Evolutionary conservation across 1,139 yeast genomes (phyloP).

Genomic region (Hansenula lynferdii): DNA sequence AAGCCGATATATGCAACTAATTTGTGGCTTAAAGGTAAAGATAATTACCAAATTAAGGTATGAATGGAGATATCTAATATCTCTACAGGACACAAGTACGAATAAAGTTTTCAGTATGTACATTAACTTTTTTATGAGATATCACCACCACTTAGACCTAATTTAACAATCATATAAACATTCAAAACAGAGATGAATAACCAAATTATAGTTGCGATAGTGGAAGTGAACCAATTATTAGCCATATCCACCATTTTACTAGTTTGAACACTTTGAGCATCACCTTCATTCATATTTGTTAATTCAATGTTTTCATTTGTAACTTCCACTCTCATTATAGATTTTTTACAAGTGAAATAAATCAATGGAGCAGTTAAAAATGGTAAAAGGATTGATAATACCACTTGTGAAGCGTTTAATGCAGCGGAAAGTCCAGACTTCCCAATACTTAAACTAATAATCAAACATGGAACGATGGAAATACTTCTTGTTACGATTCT

Average conservation of each 20-base stretch:
- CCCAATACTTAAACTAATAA: slow-evolving; percentile 59
- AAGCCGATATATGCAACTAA: neutral
- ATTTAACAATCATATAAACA: slow-evolving; percentile 63
- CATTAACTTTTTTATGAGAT: neutral
- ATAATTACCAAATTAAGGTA: too few relatives aligned
- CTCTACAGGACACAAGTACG: too few relatives aligned
- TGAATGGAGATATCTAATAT: too few relatives aligned
- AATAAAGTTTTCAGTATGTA: too few relatives aligned
- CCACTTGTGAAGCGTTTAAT: slow-evolving; percentile 72
- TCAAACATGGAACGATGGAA: slow-evolving; percentile 68
- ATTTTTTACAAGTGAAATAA: slow-evolving; percentile 62
- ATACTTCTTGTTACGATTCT: slow-evolving; percentile 65
- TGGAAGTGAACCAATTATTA: slow-evolving; percentile 55
- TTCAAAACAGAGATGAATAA: slow-evolving; percentile 59
- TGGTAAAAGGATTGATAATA: slow-evolving; percentile 67
- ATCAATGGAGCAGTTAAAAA: slow-evolving; percentile 74
- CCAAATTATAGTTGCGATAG: slow-evolving; percentile 50
- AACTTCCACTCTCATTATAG: slow-evolving; percentile 53
- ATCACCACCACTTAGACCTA: slow-evolving; percentile 20
- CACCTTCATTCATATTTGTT: slow-evolving; percentile 1
- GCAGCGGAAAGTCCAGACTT: slow-evolving; percentile 58
- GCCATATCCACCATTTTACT: slow-evolving; percentile 44
- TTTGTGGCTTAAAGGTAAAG: too few relatives aligned
- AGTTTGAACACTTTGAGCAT: slow-evolving; percentile 10
- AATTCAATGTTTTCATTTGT: slow-evolving; percentile 16